Evolutionary conservation across 2,329 filamentous ascomycete genomes (phyloP).

Genomic region (Arthrobotrys pseudoclavata): DNA sequence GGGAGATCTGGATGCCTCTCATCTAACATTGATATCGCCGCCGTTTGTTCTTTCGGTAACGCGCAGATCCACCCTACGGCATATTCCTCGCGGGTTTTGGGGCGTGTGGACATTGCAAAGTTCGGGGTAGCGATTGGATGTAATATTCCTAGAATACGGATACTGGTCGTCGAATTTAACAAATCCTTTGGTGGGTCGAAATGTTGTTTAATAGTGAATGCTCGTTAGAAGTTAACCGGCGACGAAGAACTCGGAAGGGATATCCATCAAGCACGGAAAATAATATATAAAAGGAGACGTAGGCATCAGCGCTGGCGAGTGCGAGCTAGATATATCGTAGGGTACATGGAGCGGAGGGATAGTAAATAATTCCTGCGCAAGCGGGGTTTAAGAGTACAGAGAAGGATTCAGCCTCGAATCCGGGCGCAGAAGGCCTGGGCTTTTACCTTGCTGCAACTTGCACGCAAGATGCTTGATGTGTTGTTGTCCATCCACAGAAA

Average conservation of each 20-base stretch:
- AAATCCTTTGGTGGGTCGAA: neutral
- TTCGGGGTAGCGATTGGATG: neutral
- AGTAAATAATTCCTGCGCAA: neutral
- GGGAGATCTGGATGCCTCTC: conserved; percentile 52
- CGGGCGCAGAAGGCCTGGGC: neutral
- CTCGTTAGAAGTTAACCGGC: no score
- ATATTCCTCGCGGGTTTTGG: conserved; percentile 29
- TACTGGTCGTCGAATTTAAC: neutral
- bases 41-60: conserved; percentile 55
- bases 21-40: conserved; percentile 61
- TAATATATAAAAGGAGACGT: neutral
- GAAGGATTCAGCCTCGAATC: neutral
- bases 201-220: neutral
- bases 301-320: neutral
- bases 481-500: no score
- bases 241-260: neutral
- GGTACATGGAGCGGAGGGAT: neutral
- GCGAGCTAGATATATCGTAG: neutral
- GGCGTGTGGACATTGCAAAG: neutral
- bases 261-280: neutral
- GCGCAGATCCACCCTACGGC: conserved; percentile 60
- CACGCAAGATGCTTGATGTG: neutral
- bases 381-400: neutral
- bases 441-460: neutral
- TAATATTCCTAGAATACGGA: neutral